Evolutionary conservation across 116 monocot species (phyloP).

Genomic region (Trichopus zeylanicus): DNA sequence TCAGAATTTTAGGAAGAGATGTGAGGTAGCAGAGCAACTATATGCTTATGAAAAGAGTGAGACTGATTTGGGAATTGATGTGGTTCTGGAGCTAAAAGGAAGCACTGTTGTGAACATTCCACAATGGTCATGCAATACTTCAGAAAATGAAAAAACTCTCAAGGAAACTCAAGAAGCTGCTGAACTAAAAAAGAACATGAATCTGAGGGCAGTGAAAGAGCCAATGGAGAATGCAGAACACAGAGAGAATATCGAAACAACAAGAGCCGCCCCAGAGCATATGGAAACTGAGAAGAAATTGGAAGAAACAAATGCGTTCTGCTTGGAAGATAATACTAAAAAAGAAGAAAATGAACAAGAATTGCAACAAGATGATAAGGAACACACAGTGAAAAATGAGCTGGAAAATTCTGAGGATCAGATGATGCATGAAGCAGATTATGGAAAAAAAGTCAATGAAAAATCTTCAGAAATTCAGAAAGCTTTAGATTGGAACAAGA

Average conservation of each 20-base stretch:
- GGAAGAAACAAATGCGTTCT: not conserved
- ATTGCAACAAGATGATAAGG: constrained; percentile 6
- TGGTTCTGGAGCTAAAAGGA: not conserved
- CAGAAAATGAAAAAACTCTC: constrained; percentile 11
- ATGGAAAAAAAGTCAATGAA: constrained; percentile 9
- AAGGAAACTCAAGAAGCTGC: constrained; percentile 8
- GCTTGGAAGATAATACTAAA: not conserved
- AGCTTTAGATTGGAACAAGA: not conserved
- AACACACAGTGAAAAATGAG: constrained; percentile 1
- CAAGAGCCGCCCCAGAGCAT: not conserved
- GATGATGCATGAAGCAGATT: not conserved
- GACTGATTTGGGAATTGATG: not conserved
- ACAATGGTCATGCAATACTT: not conserved
- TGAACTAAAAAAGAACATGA: constrained; percentile 8
- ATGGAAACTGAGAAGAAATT: not conserved
- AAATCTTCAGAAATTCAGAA: constrained; percentile 3
- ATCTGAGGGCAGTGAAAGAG: constrained; percentile 3
- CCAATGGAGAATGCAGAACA: not conserved
- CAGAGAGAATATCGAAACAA: constrained; percentile 1
- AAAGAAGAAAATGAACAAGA: constrained; percentile 11
- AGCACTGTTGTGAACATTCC: not conserved
- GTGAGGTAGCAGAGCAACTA: not conserved
- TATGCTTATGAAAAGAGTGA: constrained; percentile 4
- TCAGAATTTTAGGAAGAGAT: constrained; percentile 5
- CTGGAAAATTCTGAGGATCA: constrained; percentile 5